Evolutionary conservation across 2,329 filamentous ascomycete genomes (phyloP).

Genomic region (Rasamsonia emersonii): DNA sequence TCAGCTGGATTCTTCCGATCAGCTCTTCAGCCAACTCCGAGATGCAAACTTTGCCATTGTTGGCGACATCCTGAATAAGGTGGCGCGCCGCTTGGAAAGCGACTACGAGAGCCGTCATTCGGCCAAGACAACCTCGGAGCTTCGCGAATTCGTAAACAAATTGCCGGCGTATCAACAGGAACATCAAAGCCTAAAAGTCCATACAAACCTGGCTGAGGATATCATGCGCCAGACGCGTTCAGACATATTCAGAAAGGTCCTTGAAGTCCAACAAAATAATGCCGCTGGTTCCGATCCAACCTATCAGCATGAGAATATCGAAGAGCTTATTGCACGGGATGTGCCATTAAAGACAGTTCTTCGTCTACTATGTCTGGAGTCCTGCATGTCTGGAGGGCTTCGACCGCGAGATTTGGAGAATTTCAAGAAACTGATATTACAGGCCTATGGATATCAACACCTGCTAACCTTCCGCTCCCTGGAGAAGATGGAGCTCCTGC

Average conservation of each 20-base stretch:
- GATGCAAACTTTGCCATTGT: slow-evolving; percentile 95
- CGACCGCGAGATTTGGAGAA: slow-evolving; percentile 80
- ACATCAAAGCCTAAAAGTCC: slow-evolving; percentile 82
- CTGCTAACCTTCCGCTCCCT: slow-evolving; percentile 79
- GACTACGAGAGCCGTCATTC: slow-evolving; percentile 85
- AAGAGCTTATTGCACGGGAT: slow-evolving; percentile 87
- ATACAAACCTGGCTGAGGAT: slow-evolving; percentile 87
- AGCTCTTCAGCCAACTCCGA: slow-evolving; percentile 76
- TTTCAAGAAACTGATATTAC: slow-evolving; percentile 78
- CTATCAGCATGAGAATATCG: slow-evolving; percentile 81
- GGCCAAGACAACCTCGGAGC: slow-evolving; percentile 79
- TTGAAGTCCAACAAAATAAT: slow-evolving; percentile 94
- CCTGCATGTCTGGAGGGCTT: slow-evolving; percentile 79
- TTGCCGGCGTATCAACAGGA: slow-evolving; percentile 87
- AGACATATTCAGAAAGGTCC: slow-evolving; percentile 75
- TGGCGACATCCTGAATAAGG: slow-evolving; percentile 78
- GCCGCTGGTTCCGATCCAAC: slow-evolving; percentile 83
- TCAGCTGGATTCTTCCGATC: slow-evolving; percentile 78
- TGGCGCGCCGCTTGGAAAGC: slow-evolving; percentile 73
- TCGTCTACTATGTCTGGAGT: slow-evolving; percentile 81
- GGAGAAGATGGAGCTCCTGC: slow-evolving; percentile 80
- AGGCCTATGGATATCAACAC: slow-evolving; percentile 93
- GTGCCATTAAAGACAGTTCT: slow-evolving; percentile 73
- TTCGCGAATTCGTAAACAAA: slow-evolving; percentile 92
- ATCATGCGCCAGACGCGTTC: slow-evolving; percentile 88